Conservation (phyloP, 805 yeast species). For the Metschnikowia corniflorae region DNA sequence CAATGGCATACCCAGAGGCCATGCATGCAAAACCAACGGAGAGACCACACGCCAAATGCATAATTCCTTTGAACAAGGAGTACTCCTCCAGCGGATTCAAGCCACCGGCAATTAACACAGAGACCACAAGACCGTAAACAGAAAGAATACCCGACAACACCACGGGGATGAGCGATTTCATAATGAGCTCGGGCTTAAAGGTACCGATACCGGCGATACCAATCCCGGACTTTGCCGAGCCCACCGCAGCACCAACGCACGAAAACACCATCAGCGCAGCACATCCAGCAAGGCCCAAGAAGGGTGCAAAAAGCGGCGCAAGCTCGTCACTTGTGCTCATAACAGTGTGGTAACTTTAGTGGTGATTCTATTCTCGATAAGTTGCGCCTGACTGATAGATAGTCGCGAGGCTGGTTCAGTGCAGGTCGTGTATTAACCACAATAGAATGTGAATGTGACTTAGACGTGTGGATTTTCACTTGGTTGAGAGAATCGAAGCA, state of each 20-base stretch:
- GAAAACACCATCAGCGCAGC: constrained; percentile 87
- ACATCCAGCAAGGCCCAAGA: constrained; percentile 97
- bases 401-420: no score
- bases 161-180: constrained; percentile 94
- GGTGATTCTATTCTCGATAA: no score
- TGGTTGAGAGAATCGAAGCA: no score
- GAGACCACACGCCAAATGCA: constrained; percentile 95
- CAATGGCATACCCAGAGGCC: constrained; percentile 95
- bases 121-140: constrained; percentile 94
- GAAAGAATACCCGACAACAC: constrained; percentile 98
- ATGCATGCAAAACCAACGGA: constrained; percentile 95
- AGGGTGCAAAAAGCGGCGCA: constrained; percentile 92
- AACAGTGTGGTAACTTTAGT: no score
- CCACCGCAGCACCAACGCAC: constrained; percentile 98
- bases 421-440: no score
- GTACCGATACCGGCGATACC: constrained; percentile 99
- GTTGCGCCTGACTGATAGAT: no score
- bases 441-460: no score
- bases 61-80: constrained; percentile 91
- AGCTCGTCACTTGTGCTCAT: constrained; percentile 50
- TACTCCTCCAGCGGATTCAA: constrained; percentile 74
- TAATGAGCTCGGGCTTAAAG: constrained; percentile 92
- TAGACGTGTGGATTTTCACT: no score
- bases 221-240: constrained; percentile 96
- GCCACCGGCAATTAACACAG: constrained; percentile 91